Evolutionary conservation across 169 alveolate species (phyloP).

Genomic region (Cryptosporidium sp.): DNA sequence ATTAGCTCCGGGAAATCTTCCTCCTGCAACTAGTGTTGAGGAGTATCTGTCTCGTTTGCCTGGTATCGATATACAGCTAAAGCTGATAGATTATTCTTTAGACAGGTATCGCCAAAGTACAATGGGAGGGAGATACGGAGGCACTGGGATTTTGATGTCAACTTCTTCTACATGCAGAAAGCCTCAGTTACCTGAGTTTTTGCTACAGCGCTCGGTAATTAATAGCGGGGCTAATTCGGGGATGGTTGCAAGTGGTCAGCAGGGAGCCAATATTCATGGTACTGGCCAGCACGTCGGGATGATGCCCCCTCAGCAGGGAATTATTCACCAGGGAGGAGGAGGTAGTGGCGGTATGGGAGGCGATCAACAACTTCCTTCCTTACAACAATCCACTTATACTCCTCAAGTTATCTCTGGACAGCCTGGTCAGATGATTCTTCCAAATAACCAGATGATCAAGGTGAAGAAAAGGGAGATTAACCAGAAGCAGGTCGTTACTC

Average conservation of each 20-base stretch:
- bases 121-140: slow-evolving; percentile 76
- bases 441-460: slow-evolving; percentile 32
- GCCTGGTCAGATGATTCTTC: slow-evolving; percentile 32
- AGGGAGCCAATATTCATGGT: not conserved
- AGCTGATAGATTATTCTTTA: slow-evolving; percentile 43
- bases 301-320: not conserved
- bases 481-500: slow-evolving; percentile 13
- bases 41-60: slow-evolving; percentile 73
- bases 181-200: slow-evolving; percentile 73
- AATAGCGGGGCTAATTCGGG: not conserved
- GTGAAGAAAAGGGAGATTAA: slow-evolving; percentile 56
- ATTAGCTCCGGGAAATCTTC: slow-evolving; percentile 70
- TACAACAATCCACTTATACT: slow-evolving; percentile 34
- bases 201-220: slow-evolving; percentile 63
- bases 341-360: not conserved
- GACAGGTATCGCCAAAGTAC: slow-evolving; percentile 75
- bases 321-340: not conserved
- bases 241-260: not conserved
- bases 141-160: slow-evolving; percentile 66
- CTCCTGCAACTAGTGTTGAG: slow-evolving; percentile 69
- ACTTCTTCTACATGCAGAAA: slow-evolving; percentile 69
- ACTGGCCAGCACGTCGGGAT: not conserved
- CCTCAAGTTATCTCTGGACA: slow-evolving; percentile 28
- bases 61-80: slow-evolving; percentile 60
- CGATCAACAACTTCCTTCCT: not conserved